phyloP scores from a whole-genome alignment of 495 filamentous ascomycete species.

The Penicillium robsamsonii region DNA sequence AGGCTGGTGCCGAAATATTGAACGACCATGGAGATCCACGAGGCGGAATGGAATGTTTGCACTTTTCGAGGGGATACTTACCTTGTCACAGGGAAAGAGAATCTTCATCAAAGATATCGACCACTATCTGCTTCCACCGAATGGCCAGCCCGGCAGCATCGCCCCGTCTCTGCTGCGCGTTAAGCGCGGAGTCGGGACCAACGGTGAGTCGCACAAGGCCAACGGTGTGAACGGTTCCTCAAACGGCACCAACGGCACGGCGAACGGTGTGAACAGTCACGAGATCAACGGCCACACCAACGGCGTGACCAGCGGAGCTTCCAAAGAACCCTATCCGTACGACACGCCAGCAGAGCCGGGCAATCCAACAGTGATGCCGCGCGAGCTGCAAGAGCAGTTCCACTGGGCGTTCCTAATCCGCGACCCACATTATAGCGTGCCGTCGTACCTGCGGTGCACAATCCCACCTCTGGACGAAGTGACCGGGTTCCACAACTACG shows the following conservation, averaged over 20 bases:
- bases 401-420: slow-evolving; percentile 98
- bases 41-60: background rate
- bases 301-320: slow-evolving; percentile 9
- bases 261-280: slow-evolving; percentile 17
- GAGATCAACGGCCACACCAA: slow-evolving; percentile 24
- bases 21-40: background rate
- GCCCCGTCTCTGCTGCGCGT: slow-evolving; percentile 68
- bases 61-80: slow-evolving; percentile 35
- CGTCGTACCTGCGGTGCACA: slow-evolving; percentile 94
- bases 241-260: slow-evolving; percentile 19
- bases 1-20: no score
- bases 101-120: slow-evolving; percentile 98
- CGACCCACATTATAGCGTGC: slow-evolving; percentile 81
- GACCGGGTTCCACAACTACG: slow-evolving; percentile 85
- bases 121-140: slow-evolving; percentile 80
- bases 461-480: slow-evolving; percentile 75
- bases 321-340: slow-evolving; percentile 54
- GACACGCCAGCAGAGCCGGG: slow-evolving; percentile 52
- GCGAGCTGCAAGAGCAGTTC: slow-evolving; percentile 64
- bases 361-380: slow-evolving; percentile 85
- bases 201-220: slow-evolving; percentile 21
- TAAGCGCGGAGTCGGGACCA: slow-evolving; percentile 58
- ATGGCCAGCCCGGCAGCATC: slow-evolving; percentile 61
- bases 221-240: slow-evolving; percentile 28
- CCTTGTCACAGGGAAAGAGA: slow-evolving; percentile 58